Percentiles rank a stretch among this genome's conserved stretches.
Evolutionary conservation across 2,329 filamentous ascomycete genomes (phyloP).

Genomic region (Alternaria sp.): DNA sequence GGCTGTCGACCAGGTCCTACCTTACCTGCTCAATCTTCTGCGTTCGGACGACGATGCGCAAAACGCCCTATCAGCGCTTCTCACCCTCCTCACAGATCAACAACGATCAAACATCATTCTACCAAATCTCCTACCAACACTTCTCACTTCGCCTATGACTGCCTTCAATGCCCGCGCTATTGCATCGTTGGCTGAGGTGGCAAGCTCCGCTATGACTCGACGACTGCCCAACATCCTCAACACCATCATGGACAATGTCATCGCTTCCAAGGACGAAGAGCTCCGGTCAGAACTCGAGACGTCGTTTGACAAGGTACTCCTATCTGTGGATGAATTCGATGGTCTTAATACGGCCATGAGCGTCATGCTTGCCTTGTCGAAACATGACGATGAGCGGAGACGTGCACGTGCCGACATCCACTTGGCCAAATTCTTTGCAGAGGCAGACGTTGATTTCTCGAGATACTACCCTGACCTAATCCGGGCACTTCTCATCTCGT

Average conservation of each 20-base stretch:
- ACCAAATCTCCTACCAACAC: slow-evolving; percentile 91
- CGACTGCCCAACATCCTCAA: slow-evolving; percentile 90
- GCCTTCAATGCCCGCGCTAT: slow-evolving; percentile 94
- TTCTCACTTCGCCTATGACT: slow-evolving; percentile 88
- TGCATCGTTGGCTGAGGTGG: slow-evolving; percentile 90
- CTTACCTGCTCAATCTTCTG: slow-evolving; percentile 87
- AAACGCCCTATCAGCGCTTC: slow-evolving; percentile 87
- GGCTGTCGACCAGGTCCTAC: slow-evolving; percentile 93
- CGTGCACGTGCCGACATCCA: slow-evolving; percentile 79
- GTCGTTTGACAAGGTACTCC: slow-evolving; percentile 86
- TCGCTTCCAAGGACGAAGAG: slow-evolving; percentile 75
- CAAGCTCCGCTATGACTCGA: slow-evolving; percentile 87
- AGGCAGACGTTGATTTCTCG: slow-evolving; percentile 85
- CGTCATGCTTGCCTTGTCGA: slow-evolving; percentile 83
- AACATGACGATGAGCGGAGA: slow-evolving; percentile 89
- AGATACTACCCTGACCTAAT: slow-evolving; percentile 96
- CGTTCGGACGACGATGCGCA: slow-evolving; percentile 85
- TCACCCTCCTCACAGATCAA: slow-evolving; percentile 92
- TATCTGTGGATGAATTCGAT: slow-evolving; percentile 94
- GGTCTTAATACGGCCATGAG: slow-evolving; percentile 96
- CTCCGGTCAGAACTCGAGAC: slow-evolving; percentile 75
- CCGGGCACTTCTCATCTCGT: slow-evolving; percentile 85
- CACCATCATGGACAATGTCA: slow-evolving; percentile 90
- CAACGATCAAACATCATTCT: slow-evolving; percentile 95
- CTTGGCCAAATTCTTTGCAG: slow-evolving; percentile 83